phyloP scores from a whole-genome alignment of 352 stramenopile species.

The Saprolegnia diclina region DNA sequence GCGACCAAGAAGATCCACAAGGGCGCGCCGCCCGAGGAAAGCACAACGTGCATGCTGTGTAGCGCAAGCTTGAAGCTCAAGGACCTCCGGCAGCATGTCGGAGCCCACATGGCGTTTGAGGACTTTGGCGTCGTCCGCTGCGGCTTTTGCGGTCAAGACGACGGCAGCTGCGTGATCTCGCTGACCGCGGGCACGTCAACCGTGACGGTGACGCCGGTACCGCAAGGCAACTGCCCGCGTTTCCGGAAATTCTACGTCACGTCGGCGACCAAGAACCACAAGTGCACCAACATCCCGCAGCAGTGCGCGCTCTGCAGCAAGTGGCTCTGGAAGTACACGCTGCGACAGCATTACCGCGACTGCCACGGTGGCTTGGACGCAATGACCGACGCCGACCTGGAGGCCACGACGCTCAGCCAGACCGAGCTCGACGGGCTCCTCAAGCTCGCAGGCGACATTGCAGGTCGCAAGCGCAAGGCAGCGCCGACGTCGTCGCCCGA shows the following conservation, averaged over 20 bases:
- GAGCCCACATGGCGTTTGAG: constrained; percentile 6
- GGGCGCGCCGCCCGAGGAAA: not conserved
- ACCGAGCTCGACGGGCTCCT: not conserved
- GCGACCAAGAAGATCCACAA: not conserved
- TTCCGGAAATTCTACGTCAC: not conserved
- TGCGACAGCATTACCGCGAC: not conserved
- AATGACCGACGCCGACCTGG: not conserved
- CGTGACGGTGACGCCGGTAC: not conserved
- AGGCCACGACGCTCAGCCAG: not conserved
- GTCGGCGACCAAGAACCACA: not conserved
- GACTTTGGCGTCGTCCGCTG: not conserved
- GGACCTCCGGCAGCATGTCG: constrained; percentile 10
- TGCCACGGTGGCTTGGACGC: not conserved
- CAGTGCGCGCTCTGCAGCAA: not conserved
- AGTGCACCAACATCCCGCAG: constrained; percentile 13
- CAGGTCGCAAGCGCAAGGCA: not conserved
- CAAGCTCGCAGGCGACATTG: not conserved
- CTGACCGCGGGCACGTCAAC: not conserved
- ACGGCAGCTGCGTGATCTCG: not conserved
- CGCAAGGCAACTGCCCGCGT: not conserved
- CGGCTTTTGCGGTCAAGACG: constrained; percentile 5
- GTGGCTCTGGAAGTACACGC: constrained; percentile 22
- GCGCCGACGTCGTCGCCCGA: not conserved
- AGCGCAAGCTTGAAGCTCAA: not conserved
- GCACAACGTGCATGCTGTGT: not conserved